Evolutionary conservation across 768 basidiomycete species (phyloP).

Genomic region (Harrya chromipes): DNA sequence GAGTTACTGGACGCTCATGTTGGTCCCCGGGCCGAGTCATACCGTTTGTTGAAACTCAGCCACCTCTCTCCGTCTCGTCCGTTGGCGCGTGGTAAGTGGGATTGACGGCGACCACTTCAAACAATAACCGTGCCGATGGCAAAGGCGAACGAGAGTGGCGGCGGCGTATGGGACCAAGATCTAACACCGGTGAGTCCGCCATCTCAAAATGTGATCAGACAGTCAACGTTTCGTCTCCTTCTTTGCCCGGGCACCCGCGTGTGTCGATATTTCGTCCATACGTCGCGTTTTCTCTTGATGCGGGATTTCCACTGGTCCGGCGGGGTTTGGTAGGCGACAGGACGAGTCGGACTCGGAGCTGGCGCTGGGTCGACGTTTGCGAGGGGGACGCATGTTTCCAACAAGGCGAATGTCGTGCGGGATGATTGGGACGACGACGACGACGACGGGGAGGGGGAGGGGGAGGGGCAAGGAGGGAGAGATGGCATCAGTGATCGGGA

Average conservation of each 20-base stretch:
- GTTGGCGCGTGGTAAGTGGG: too few species aligned
- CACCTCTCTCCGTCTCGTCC: too few species aligned
- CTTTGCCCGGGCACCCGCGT: too few species aligned
- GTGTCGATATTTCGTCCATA: neutral
- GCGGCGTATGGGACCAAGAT: constrained; percentile 17
- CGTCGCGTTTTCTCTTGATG: too few species aligned
- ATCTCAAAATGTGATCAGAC: neutral
- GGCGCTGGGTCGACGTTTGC: neutral
- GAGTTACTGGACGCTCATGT: too few species aligned
- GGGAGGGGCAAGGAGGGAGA: neutral
- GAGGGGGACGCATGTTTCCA: neutral
- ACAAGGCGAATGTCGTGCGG: constrained; percentile 21
- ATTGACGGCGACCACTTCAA: too few species aligned
- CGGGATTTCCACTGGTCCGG: neutral
- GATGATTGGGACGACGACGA: constrained; percentile 64
- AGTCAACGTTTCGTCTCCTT: neutral
- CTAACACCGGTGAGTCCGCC: constrained; percentile 7
- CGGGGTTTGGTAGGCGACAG: constrained; percentile 3
- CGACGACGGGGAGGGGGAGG: constrained; percentile 28
- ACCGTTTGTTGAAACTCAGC: constrained; percentile 20
- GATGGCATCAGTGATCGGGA: neutral
- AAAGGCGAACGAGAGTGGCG: constrained; percentile 6
- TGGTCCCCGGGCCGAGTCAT: too few species aligned
- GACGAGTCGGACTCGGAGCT: neutral
- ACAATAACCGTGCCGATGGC: constrained; percentile 10